A percentile compares a stretch with the other conserved stretches of the same genome.
These are phyloP conservation scores for Fusarium floridanum DNA, from an alignment of 2,329 filamentous ascomycete genomes.

Conservation along the genomic window DNA sequence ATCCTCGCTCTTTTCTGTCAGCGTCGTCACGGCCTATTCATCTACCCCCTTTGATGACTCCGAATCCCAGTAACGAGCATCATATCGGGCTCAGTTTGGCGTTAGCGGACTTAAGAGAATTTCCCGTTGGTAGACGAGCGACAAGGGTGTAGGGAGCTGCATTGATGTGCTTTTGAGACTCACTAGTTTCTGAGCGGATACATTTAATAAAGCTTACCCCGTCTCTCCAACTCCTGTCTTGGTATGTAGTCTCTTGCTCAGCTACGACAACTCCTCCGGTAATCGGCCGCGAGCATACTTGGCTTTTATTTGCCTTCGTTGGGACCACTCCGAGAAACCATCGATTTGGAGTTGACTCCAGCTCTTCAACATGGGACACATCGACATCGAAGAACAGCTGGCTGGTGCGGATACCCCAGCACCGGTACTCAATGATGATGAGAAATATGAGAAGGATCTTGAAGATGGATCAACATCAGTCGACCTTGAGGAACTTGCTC, in stretches of 20 bases:
- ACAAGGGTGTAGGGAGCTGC: slow-evolving; percentile 5
- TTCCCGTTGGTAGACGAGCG: slow-evolving; percentile 1
- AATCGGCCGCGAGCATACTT: background rate
- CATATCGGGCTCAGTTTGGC: background rate
- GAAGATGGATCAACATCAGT: slow-evolving; percentile 40
- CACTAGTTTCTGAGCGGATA: background rate
- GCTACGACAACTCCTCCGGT: background rate
- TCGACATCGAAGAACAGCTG: slow-evolving; percentile 22
- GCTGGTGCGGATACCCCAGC: slow-evolving; percentile 15
- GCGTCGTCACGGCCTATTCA: slow-evolving; percentile 4
- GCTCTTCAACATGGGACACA: slow-evolving; percentile 23
- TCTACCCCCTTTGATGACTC: slow-evolving; percentile 10
- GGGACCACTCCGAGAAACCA: background rate
- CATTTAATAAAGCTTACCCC: slow-evolving; percentile 6
- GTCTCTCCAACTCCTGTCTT: background rate
- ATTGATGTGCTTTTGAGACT: background rate
- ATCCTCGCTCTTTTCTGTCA: background rate
- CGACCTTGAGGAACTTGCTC: slow-evolving; percentile 32
- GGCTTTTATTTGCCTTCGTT: background rate
- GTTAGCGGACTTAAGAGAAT: slow-evolving; percentile 33
- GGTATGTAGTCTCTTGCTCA: background rate
- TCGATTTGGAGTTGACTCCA: background rate
- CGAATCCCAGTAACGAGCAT: background rate
- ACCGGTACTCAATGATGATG: slow-evolving; percentile 3
- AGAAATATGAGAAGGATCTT: slow-evolving; percentile 32